Percentiles rank a stretch among this genome's conserved stretches.
phyloP scores from a whole-genome alignment of 176 grass and related monocot species.

The Triticum timopheevii region DNA sequence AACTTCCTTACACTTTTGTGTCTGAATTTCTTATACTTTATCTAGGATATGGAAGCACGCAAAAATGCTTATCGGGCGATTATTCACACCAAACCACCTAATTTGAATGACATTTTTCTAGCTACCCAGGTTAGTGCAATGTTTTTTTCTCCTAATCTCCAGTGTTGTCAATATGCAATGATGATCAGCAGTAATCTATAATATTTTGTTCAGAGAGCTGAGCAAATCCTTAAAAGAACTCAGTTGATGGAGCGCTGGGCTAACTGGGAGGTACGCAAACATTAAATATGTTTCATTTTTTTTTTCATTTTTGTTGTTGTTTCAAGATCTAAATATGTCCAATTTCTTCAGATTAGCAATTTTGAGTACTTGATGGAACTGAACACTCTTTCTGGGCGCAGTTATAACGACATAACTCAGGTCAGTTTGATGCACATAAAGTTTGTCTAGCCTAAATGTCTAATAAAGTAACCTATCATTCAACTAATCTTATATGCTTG shows the following conservation, averaged over 20 bases:
- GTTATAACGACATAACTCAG: conserved; percentile 98
- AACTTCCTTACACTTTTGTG: conserved; percentile 24
- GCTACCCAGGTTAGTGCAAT: conserved; percentile 79
- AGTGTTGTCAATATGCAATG: conserved; percentile 3
- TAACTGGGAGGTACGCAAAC: conserved; percentile 85
- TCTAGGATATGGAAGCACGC: conserved; percentile 84
- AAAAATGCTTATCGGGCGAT: conserved; percentile 95
- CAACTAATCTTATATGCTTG: conserved; percentile 17
- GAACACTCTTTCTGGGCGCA: conserved; percentile 92
- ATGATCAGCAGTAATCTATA: conserved; percentile 8
- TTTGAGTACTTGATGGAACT: conserved; percentile 99
- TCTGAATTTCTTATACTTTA: conserved; percentile 34
- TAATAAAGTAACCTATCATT: conserved; percentile 16
- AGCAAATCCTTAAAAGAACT: conserved; percentile 99
- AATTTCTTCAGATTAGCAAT: conserved; percentile 82
- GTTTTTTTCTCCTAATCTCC: conserved; percentile 21
- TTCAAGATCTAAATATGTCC: conserved; percentile 27
- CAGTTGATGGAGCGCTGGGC: conserved; percentile 95
- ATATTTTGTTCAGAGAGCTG: conserved; percentile 75
- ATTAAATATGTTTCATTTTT: not conserved
- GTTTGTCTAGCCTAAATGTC: conserved; percentile 10
- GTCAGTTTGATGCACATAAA: conserved; percentile 32
- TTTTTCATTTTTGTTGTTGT: conserved; percentile 29
- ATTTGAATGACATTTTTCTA: conserved; percentile 96
- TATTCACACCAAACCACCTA: conserved; percentile 79